Percentiles rank a stretch among this genome's conserved stretches.
phyloP scores from a whole-genome alignment of 768 basidiomycete species.

The Lenzites betulinus region DNA sequence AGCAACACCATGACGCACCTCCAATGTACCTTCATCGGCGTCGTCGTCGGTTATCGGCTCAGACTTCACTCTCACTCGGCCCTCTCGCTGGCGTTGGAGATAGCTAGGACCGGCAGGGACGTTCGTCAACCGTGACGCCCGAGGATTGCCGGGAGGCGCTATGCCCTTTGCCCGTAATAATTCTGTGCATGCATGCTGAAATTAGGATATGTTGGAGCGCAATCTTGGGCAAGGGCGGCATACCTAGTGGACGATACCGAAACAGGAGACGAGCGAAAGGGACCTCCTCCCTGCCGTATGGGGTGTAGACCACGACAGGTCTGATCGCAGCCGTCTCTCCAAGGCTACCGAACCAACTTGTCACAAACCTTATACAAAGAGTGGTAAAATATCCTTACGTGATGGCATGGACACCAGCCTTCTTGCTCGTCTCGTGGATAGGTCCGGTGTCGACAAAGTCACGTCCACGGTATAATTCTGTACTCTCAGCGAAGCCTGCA shows the following conservation, averaged over 20 bases:
- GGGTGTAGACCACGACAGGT: not conserved
- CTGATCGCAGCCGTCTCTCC: not conserved
- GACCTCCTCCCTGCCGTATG: not conserved
- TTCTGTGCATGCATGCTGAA: not conserved
- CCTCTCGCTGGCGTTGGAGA: not conserved
- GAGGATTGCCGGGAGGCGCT: not conserved
- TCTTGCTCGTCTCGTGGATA: not conserved
- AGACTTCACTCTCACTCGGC: not conserved
- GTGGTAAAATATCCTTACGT: not conserved
- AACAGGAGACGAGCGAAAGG: not conserved
- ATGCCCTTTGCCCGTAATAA: constrained; percentile 11
- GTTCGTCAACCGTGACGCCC: not conserved
- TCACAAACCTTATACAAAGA: not conserved
- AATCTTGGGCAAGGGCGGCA: not conserved
- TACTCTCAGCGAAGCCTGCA: not conserved
- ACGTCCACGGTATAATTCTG: not conserved
- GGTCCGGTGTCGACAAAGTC: not conserved
- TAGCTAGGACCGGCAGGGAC: not conserved
- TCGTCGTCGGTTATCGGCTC: not conserved
- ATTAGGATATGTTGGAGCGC: not conserved
- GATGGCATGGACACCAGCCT: not conserved
- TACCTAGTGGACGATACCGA: not conserved
- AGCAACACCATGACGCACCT: not conserved
- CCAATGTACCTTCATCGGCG: not conserved
- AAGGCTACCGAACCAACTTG: not conserved